Base-by-base conservation (phyloP, 345 rosid genomes). In the Pugionium cornutum region DNA sequence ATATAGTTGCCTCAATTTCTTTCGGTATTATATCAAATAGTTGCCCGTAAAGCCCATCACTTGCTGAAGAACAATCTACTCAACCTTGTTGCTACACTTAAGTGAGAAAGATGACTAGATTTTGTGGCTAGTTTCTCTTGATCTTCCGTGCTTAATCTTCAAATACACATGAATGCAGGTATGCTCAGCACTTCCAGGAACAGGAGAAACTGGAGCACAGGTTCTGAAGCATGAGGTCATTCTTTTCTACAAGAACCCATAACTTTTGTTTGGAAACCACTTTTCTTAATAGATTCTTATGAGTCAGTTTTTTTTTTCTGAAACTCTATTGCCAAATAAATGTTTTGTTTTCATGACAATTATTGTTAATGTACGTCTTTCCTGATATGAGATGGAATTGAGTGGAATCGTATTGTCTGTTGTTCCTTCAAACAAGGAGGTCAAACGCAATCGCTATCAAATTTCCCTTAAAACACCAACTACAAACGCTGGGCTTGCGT, bases 131-230 rank as follows among this genome's bases (percentile, higher is more conserved):
- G 3, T 8, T 49, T 62, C 34, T 68, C 34, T 4, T 62, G 5
- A 41, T 35, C 50, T 18, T 43, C 39, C 28, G 2, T 31, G 8
- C 36, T 29, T 10, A 53, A 26, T 52, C 26, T 31, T 64, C 30
- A 10, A 25, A 3, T 39, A 34, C 26, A 27, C 9, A 42, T 74
- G 73, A 75, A 11, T 76, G 74, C 78, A 84, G 89, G 76, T 84
- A 82, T 68, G 89, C 75, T 60, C 82, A 80, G 69, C 29, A 74
- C 11, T 82, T 45, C 76, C 43, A 77, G 77, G 86, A 82, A 69
- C 76, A 84, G 58, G 86, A 84, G 84, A 84, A 84, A 73, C 41
- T 82, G 62, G 79, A 75, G 43, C 83, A 84, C 70, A 79, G 89
- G 68, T 82, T 70, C 76, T 82, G 72, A 84, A 64, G 43, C 53